These are phyloP conservation scores for Aspergillus biplanus DNA, from an alignment of 495 filamentous ascomycete genomes.

Conservation along the genomic window DNA sequence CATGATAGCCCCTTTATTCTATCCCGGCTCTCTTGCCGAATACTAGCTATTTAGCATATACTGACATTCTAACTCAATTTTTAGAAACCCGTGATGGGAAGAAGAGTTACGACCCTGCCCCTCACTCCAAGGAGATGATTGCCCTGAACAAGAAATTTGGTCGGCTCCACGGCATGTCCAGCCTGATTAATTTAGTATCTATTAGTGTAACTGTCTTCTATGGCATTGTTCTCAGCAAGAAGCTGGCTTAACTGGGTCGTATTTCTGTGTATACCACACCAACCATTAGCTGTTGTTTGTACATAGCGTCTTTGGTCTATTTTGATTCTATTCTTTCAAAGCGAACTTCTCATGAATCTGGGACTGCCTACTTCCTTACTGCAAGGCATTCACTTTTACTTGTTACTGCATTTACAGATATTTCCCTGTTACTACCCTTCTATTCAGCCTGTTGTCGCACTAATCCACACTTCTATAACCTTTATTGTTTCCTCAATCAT, in stretches of 20 bases:
- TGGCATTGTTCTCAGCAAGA: constrained; percentile 67
- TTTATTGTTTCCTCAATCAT: background rate
- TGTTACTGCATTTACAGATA: too few relatives aligned
- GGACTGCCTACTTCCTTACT: too few relatives aligned
- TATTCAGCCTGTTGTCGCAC: too few relatives aligned
- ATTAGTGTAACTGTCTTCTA: constrained; percentile 72
- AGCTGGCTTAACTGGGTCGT: constrained; percentile 35
- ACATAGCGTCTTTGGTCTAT: background rate
- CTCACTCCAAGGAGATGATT: constrained; percentile 81
- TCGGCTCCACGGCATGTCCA: constrained; percentile 75
- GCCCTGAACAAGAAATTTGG: constrained; percentile 80
- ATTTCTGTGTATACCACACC: background rate
- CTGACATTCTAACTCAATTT: constrained; percentile 8
- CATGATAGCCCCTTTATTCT: background rate
- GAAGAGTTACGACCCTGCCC: constrained; percentile 71
- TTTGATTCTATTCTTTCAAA: background rate
- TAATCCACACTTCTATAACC: background rate
- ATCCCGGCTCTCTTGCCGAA: too few relatives aligned
- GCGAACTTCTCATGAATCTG: too few relatives aligned
- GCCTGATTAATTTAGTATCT: constrained; percentile 71
- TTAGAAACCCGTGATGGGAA: constrained; percentile 80
- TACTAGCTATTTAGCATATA: too few relatives aligned
- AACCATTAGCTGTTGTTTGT: background rate
- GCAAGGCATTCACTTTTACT: too few relatives aligned
- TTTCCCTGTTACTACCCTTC: too few relatives aligned